Conservation (phyloP, 1,284 basidiomycete species). For the Cryptococcus jaspeensis region DNA sequence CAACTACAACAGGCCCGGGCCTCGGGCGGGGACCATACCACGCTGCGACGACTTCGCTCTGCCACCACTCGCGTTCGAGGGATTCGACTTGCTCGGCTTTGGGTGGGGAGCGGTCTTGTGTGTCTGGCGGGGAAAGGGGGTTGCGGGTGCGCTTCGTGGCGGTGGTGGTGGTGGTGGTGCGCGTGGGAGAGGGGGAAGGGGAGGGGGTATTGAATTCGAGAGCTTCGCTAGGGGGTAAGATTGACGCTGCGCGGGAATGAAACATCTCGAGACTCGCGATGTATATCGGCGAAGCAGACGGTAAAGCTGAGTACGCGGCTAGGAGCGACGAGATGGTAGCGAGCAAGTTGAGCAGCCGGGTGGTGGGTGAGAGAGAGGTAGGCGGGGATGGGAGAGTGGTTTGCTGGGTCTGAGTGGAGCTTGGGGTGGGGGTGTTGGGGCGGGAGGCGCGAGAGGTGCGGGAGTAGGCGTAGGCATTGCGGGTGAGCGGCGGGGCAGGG, state of each 20-base stretch:
- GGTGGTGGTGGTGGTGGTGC: no score
- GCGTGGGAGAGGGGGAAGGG: no score
- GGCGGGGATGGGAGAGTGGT: no score
- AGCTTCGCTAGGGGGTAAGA: no score
- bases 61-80: slow-evolving; percentile 30
- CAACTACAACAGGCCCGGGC: no score
- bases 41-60: slow-evolving; percentile 20
- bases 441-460: no score
- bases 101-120: not conserved
- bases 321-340: not conserved
- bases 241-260: not conserved
- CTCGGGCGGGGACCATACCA: slow-evolving; percentile 29
- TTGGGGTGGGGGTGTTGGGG: not conserved
- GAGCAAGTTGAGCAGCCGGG: not conserved
- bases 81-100: slow-evolving; percentile 3
- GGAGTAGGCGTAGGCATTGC: no score
- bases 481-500: no score
- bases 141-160: no score
- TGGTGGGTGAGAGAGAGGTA: not conserved
- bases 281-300: not conserved
- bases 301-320: not conserved
- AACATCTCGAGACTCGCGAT: not conserved
- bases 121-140: not conserved
- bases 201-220: no score
- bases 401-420: no score